These are phyloP conservation scores for Salix koriyanagi DNA, from an alignment of 345 rosid genomes.

Conservation along the genomic window DNA sequence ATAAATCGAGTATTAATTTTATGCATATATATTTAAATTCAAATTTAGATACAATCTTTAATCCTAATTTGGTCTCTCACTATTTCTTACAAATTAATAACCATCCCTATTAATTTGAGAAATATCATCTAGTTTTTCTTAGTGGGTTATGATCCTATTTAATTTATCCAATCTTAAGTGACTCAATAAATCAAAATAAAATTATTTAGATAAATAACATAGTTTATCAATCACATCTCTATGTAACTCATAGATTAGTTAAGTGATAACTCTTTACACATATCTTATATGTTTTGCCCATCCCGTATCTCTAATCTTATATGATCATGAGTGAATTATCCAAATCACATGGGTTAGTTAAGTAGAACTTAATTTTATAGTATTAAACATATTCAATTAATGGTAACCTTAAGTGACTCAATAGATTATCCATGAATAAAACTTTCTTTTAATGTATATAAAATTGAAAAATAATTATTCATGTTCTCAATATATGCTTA, in stretches of 20 bases:
- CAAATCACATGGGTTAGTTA: not conserved
- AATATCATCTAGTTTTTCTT: no score
- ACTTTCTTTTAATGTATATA: no score
- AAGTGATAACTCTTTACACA: not conserved
- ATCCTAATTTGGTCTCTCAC: no score
- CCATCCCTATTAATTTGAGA: no score
- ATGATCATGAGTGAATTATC: not conserved
- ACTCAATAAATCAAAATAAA: not conserved
- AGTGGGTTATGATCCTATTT: not conserved
- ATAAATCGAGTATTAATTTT: no score
- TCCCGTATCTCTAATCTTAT: not conserved
- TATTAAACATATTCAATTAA: not conserved
- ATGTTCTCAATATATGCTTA: not conserved
- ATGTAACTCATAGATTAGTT: not conserved
- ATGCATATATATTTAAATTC: no score
- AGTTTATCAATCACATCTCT: not conserved
- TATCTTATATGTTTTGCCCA: not conserved
- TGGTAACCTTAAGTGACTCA: no score
- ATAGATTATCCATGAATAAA: no score
- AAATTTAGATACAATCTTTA: no score
- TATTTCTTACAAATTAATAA: no score
- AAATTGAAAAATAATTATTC: no score
- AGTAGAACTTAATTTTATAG: not conserved
- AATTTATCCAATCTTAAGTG: not conserved
- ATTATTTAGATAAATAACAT: not conserved